Conservation (phyloP, 805 yeast genomes). For the Gaillardinia entomophila region DNA sequence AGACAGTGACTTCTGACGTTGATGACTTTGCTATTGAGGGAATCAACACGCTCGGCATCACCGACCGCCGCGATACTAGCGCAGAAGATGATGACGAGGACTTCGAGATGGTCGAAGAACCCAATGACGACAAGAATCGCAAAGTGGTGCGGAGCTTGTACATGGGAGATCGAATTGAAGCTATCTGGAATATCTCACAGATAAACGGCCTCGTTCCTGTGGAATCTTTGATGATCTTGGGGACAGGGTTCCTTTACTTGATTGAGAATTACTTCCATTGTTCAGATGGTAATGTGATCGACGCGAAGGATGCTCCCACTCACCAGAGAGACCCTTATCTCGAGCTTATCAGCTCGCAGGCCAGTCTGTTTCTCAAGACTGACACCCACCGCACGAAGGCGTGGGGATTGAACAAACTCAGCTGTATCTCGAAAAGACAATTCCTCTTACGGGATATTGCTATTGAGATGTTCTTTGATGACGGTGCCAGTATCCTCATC, state of each 20-base stretch:
- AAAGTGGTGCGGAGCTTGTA: conserved; percentile 65
- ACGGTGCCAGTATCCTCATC: conserved; percentile 65
- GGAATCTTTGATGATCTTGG: conserved; percentile 71
- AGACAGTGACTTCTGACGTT: conserved; percentile 3
- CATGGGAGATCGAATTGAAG: conserved; percentile 65
- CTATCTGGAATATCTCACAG: conserved; percentile 69
- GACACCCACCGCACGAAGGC: conserved; percentile 42
- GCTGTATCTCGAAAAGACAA: conserved; percentile 66
- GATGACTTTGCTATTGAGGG: conserved; percentile 13
- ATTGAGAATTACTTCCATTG: conserved; percentile 65
- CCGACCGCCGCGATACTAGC: conserved; percentile 7
- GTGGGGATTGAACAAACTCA: conserved; percentile 58
- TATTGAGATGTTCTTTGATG: conserved; percentile 66
- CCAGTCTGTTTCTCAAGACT: conserved; percentile 19
- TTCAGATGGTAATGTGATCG: conserved; percentile 48
- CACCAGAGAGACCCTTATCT: conserved; percentile 64
- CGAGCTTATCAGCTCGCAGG: conserved; percentile 52
- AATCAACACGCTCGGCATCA: conserved; percentile 21
- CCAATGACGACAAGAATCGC: conserved; percentile 64
- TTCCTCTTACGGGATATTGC: conserved; percentile 79
- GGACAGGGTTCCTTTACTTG: conserved; percentile 58
- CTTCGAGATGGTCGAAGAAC: conserved; percentile 42
- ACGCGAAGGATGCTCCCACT: conserved; percentile 59
- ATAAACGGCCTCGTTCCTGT: conserved; percentile 71
- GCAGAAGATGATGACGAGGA: conserved; percentile 18